Evolutionary conservation across 805 yeast genomes (phyloP), one percentile per base, ranked within the genome.

Genomic region (Myxozyma neotropica): DNA sequence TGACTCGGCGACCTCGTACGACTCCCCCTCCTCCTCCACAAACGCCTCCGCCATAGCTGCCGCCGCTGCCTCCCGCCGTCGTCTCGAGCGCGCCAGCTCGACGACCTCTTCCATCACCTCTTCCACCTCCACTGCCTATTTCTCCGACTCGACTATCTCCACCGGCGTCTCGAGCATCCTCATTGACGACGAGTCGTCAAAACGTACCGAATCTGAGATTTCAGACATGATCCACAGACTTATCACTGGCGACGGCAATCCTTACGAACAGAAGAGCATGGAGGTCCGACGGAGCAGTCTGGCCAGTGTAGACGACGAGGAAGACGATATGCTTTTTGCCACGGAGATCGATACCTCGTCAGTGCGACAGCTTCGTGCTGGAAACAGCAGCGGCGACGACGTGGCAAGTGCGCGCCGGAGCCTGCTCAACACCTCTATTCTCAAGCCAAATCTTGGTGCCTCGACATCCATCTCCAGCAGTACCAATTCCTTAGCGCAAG

Each of bases 161-260:
- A 60, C 64, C 33, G 64, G 57, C 4, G 43, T 60, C 4, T 60
- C 64, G 17, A 55, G 59, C 27, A 57, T 60, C 13, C 50, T 54
- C 7, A 48, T 53, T 27, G 64, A 60, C 24, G 61, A 60, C 23
- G 54, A 45, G 21, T 44, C 49, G 7, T 42, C 55, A 21, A 60
- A 53, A 33, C 55, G 51, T 27, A 55, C 45, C 1, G 64, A 60
- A 26, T 33, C 61, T 8, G 64, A 60, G 19, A 60, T 60, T n/a
- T 60, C 64, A 23, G 64, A 60, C 21, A 60, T 60, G 64, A 60
- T 60, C 46, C 64, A 60, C 54, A 50, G 61, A n/a, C 58, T 60
- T 12, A 60, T 60, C 29, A 53, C 64, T 38, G 64, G 64, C 38
- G 61, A 60, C 46, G 61, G 42, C 17, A 31, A 35, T 7, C 42